Evolutionary conservation across 2,329 filamentous ascomycete genomes (phyloP).

Genomic region (Aspergillus amoenus): DNA sequence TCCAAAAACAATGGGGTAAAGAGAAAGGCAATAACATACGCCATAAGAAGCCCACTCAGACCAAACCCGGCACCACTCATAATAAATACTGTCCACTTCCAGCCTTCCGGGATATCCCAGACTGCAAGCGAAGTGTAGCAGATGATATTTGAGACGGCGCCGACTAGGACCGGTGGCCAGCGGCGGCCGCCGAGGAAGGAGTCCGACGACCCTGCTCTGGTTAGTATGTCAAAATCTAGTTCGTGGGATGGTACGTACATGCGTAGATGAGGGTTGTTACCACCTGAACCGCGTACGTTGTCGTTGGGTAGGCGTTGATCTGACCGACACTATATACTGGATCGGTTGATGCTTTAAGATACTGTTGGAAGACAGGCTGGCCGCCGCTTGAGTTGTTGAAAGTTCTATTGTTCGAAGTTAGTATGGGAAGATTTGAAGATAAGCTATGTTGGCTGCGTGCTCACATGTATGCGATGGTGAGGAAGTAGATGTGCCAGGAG

Average conservation of each 20-base stretch:
- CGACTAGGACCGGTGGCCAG: conserved; percentile 63
- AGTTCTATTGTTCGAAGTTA: conserved; percentile 28
- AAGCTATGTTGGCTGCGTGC: no score
- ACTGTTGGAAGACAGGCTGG: conserved; percentile 58
- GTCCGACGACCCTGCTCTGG: conserved; percentile 58
- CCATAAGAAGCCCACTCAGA: conserved; percentile 51
- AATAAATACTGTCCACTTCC: conserved; percentile 65
- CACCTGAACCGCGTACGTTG: conserved; percentile 56
- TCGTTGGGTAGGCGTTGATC: conserved; percentile 59
- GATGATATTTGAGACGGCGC: conserved; percentile 43
- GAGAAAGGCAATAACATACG: conserved; percentile 33
- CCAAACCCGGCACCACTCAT: conserved; percentile 51
- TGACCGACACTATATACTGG: conserved; percentile 47
- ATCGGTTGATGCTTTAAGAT: conserved; percentile 36
- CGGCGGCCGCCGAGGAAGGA: conserved; percentile 57
- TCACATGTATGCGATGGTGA: conserved; percentile 59
- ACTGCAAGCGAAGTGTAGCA: conserved; percentile 47
- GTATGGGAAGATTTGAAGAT: no score
- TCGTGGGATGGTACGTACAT: conserved; percentile 32
- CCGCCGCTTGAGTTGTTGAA: conserved; percentile 61
- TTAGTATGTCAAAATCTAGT: neutral
- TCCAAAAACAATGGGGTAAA: neutral
- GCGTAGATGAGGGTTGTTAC: conserved; percentile 63
- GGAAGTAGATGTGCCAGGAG: conserved; percentile 64
- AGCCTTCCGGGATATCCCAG: conserved; percentile 53